Evolutionary conservation across 352 stramenopile genomes (phyloP), one percentile per base, ranked within the genome.

Genomic region (Plasmopara muralis): DNA sequence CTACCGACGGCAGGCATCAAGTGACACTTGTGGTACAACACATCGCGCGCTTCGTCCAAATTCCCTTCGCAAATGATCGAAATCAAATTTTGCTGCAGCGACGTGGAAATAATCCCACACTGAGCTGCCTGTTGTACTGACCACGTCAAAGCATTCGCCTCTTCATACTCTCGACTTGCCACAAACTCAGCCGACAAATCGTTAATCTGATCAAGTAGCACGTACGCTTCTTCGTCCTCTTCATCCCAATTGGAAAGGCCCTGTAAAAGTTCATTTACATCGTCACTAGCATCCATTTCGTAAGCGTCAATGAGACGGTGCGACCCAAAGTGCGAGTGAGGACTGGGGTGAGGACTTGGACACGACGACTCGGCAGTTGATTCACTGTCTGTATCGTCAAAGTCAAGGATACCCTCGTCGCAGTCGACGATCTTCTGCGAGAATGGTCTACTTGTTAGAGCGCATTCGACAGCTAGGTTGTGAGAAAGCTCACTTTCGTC

Each of bases 21-120:
- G 50, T 92, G 79, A 28, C 70, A 88, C 25, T 89, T 88, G 62
- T 88, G 78, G 53, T 92, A 89, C 51, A 92, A 43, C n/a, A 92
- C 78, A 42, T 92, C 82, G 5, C 78, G 70, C 0, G 71, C 79
- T 60, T 92, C 77, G 37, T 89, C 78, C 25, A 83, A 64, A 15
- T 68, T 62, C 6, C 77, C 77, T 6, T 71, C 58, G 16, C 74
- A 69, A 43, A 91, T 87, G 35, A 73, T 87, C 2, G 68, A 16
- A 5, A 78, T 52, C 49, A 91, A 43, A 41, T 85, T 88, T 46
- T 87, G 77, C 43, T 87, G 72, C 60, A 89, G 50, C 20, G 83
- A 70, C n/a, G 68, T 53, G 2, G 81, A 70, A 42, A 91, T 76
- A 14, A 79, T 65, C 1, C 81, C 74, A 48, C 84, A 70, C 12